phyloP scores from a whole-genome alignment of 2,329 filamentous ascomycete genomes.

The Lasiodiplodia sp. region DNA sequence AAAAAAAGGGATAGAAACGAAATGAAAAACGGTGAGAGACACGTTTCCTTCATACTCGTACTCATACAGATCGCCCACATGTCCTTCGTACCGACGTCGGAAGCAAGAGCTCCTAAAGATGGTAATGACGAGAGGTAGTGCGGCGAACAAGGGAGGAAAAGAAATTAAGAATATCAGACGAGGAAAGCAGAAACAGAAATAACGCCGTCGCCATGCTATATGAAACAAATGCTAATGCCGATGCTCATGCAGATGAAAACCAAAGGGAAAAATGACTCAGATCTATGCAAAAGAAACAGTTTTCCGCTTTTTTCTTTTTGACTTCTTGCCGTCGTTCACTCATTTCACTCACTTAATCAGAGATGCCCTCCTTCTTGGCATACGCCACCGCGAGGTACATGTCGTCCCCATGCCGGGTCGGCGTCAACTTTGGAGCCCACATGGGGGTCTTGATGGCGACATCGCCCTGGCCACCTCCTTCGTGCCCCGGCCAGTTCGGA shows the following conservation, averaged over 20 bases:
- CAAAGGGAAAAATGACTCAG: not conserved
- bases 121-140: not conserved
- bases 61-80: not conserved
- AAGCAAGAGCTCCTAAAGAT: not conserved
- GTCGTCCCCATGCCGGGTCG: conserved; percentile 71
- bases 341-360: not conserved
- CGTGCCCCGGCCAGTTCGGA: not conserved
- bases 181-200: not conserved
- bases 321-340: not conserved
- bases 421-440: conserved; percentile 69
- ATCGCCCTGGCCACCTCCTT: not conserved
- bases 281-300: not conserved
- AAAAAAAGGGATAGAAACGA: not conserved
- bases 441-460: conserved; percentile 54
- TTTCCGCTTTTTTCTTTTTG: not conserved
- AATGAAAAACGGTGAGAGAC: not conserved
- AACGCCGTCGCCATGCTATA: conserved; percentile 20
- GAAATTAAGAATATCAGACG: not conserved
- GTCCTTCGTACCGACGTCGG: not conserved
- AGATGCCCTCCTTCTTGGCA: conserved; percentile 18
- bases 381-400: conserved; percentile 59
- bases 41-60: conserved; percentile 2
- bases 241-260: conserved; percentile 5
- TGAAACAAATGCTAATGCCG: not conserved
- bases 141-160: not conserved